Evolutionary conservation across 768 basidiomycete genomes (phyloP), one percentile per base, ranked within the genome.

Genomic region (Tephrocybe sp.): DNA sequence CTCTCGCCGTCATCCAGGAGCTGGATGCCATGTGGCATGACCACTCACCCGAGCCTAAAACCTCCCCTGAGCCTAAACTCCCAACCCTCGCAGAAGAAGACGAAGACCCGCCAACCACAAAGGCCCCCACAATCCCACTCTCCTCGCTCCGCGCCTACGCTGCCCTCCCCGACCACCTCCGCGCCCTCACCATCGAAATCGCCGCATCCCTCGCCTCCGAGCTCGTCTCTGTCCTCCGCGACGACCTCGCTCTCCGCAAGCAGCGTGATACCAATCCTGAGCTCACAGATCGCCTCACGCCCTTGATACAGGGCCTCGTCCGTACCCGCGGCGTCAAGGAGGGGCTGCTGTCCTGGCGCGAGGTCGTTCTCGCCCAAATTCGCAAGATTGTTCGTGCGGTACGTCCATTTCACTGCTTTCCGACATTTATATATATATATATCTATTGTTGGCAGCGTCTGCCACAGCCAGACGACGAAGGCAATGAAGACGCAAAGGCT

Each of bases 181-280:
- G 79, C n/a, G 71, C 73, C 1, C 70, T 96, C 34, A 85, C 86
- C 0, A 73, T 82, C 60, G 84, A 93, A 60, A 91, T 97, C 56
- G 82, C 88, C 0, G 72, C 78, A 2, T 88, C 89, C 0, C 72
- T 97, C 20, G 85, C 91, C 5, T 74, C 80, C 15, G 93, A 96
- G 63, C 73, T 95, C 2, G 82, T 91, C n/a, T 74, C 76, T 21
- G 78, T 86, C 2, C 75, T 95, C 24, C 77, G 79, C 41, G 73
- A 75, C 42, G 90, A 92, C 66, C 70, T 94, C 28, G 69, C 78
- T 3, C 75, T 80, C 42, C 78, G 84, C 17, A 74, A 82, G 34
- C 34, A 30, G 15, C 40, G 53, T 5, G 44, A 39, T 38, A 23
- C 45, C 58, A 67, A 80, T 50, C 64, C 78, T 54, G 73, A 73